These are phyloP conservation scores for Zygoascus tannicola DNA, from an alignment of 805 yeast species.

Conservation along the genomic window DNA sequence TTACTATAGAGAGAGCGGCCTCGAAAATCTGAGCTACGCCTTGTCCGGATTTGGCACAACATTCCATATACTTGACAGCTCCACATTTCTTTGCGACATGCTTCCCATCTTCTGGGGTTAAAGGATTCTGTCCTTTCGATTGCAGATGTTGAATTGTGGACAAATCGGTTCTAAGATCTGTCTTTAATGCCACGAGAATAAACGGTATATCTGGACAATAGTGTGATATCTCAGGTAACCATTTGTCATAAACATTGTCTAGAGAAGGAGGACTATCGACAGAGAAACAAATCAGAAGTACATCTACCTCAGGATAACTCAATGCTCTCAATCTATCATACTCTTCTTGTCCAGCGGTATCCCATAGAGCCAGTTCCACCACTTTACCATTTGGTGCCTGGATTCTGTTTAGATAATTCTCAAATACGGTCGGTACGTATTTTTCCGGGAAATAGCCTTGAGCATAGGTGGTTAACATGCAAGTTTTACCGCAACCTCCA, in stretches of 20 bases:
- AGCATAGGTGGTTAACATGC: slow-evolving; percentile 55
- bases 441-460: slow-evolving; percentile 60
- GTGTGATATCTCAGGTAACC: slow-evolving; percentile 82
- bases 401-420: slow-evolving; percentile 58
- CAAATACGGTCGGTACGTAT: slow-evolving; percentile 79
- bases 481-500: slow-evolving; percentile 87
- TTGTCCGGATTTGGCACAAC: slow-evolving; percentile 57
- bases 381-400: slow-evolving; percentile 38
- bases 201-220: slow-evolving; percentile 76
- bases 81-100: slow-evolving; percentile 50
- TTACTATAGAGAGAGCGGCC: slow-evolving; percentile 38
- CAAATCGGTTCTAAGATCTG: slow-evolving; percentile 41
- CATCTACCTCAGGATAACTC: slow-evolving; percentile 69
- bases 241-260: slow-evolving; percentile 63
- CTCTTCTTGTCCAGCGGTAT: slow-evolving; percentile 86
- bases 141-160: slow-evolving; percentile 17
- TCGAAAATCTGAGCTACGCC: slow-evolving; percentile 64
- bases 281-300: slow-evolving; percentile 67
- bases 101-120: slow-evolving; percentile 36
- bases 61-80: slow-evolving; percentile 65
- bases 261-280: slow-evolving; percentile 54
- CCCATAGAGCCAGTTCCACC: slow-evolving; percentile 75
- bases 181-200: slow-evolving; percentile 72
- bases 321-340: slow-evolving; percentile 73
- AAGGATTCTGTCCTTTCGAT: slow-evolving; percentile 20